Evolutionary conservation across 495 filamentous ascomycete genomes (phyloP).

Genomic region (Amorphotheca resinae): DNA sequence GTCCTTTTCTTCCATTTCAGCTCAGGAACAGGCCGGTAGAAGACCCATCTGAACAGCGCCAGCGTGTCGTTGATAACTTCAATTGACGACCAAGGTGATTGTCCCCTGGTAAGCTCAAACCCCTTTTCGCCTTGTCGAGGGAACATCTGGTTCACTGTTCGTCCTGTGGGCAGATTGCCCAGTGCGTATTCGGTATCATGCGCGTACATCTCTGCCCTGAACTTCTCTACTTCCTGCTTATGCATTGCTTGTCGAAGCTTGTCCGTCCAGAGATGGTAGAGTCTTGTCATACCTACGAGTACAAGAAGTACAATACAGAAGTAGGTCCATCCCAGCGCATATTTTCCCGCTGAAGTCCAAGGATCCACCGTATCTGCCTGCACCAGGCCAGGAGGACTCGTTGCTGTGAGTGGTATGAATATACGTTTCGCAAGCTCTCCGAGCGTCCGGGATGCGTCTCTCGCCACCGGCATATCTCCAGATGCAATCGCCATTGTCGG

Average conservation of each 20-base stretch:
- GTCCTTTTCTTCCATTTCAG: conserved; percentile 45
- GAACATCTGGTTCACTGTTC: conserved; percentile 55
- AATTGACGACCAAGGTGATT: conserved; percentile 57
- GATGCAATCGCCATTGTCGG: conserved; percentile 6
- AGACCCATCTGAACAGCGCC: conserved; percentile 69
- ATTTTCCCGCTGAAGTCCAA: conserved; percentile 71
- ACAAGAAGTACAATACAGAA: conserved; percentile 62
- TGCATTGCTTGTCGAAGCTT: conserved; percentile 74
- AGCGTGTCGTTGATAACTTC: conserved; percentile 60
- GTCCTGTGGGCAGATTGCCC: conserved; percentile 53
- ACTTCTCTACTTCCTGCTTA: conserved; percentile 55
- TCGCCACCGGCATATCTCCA: conserved; percentile 7
- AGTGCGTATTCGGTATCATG: conserved; percentile 54
- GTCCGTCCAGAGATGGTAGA: conserved; percentile 79
- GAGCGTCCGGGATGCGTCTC: conserved; percentile 12
- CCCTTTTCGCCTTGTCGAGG: conserved; percentile 42
- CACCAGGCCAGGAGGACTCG: conserved; percentile 55
- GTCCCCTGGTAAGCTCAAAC: conserved; percentile 37
- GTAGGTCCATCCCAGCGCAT: conserved; percentile 78
- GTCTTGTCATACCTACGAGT: conserved; percentile 48
- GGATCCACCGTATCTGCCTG: conserved; percentile 68
- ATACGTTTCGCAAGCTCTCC: conserved; percentile 55
- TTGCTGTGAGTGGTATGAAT: conserved; percentile 54
- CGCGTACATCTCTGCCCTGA: conserved; percentile 9
- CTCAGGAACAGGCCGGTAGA: conserved; percentile 71